Evolutionary conservation across 768 basidiomycete genomes (phyloP).

Genomic region (Tulasnella sp.): DNA sequence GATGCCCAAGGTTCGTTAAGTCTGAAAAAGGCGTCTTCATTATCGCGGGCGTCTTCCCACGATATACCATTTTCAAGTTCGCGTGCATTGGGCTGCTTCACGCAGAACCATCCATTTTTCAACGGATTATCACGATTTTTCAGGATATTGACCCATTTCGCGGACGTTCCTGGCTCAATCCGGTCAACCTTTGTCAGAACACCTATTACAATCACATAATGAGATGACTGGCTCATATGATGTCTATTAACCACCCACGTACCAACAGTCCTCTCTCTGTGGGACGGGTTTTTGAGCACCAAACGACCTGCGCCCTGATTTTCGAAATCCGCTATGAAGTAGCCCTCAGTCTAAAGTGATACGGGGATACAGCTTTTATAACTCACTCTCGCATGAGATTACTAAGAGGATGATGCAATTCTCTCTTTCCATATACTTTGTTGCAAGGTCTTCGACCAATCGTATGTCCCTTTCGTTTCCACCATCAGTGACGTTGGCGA

Average conservation of each 20-base stretch:
- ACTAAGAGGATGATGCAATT: constrained; percentile 15
- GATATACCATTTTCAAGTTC: constrained; percentile 40
- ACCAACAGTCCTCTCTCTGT: constrained; percentile 61
- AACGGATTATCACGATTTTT: constrained; percentile 27
- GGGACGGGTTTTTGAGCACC: constrained; percentile 44
- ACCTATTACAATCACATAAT: no score
- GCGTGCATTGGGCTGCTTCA: constrained; percentile 41
- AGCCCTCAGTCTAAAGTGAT: not conserved
- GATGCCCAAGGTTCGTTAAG: constrained; percentile 13
- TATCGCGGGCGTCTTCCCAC: constrained; percentile 46
- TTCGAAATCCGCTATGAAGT: constrained; percentile 53
- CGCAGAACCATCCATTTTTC: constrained; percentile 46
- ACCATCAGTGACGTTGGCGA: constrained; percentile 11
- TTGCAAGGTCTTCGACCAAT: constrained; percentile 11
- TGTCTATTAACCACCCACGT: no score
- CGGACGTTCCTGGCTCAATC: constrained; percentile 43
- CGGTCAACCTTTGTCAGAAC: constrained; percentile 66
- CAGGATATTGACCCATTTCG: constrained; percentile 34
- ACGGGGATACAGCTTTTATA: not conserved
- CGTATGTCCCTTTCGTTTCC: constrained; percentile 11
- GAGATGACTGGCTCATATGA: no score
- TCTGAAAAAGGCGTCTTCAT: constrained; percentile 45
- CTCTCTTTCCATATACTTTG: constrained; percentile 2
- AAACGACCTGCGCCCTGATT: constrained; percentile 65
- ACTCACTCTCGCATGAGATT: constrained; percentile 15